Conservation (phyloP, 805 yeast genomes). For the Spathaspora sp. region DNA sequence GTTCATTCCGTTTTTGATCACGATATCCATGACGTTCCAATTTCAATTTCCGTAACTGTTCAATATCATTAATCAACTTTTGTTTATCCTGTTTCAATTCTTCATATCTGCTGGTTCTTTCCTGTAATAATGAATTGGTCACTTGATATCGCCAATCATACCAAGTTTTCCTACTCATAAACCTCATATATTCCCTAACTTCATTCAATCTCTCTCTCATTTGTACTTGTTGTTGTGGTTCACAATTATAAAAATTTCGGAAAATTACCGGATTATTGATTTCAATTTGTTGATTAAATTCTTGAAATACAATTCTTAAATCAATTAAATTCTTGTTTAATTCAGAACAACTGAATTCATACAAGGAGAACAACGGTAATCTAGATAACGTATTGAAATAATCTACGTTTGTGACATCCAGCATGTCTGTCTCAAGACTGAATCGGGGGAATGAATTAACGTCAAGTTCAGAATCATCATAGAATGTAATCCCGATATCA, state of each 20-base stretch:
- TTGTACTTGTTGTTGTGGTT: constrained; percentile 31
- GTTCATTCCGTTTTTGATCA: background rate
- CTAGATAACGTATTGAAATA: constrained; percentile 36
- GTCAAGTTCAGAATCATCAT: constrained; percentile 42
- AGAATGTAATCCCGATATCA: constrained; percentile 40
- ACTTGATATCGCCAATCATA: constrained; percentile 59
- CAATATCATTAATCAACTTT: background rate
- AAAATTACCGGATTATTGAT: constrained; percentile 49
- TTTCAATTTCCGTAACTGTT: background rate
- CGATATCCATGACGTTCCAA: background rate
- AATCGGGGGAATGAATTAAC: constrained; percentile 20
- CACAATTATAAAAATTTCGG: constrained; percentile 42
- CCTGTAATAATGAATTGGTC: constrained; percentile 37
- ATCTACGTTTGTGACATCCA: constrained; percentile 20
- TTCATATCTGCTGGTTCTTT: constrained; percentile 16
- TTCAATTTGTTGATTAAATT: constrained; percentile 43
- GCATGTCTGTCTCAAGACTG: constrained; percentile 7
- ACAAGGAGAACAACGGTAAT: constrained; percentile 44
- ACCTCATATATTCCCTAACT: constrained; percentile 48
- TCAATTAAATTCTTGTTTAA: constrained; percentile 47
- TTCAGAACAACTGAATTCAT: constrained; percentile 53
- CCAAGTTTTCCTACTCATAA: constrained; percentile 56
- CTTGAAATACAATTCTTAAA: constrained; percentile 44
- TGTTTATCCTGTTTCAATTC: constrained; percentile 7
- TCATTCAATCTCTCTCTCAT: constrained; percentile 48